Base-by-base conservation (phyloP, 2,329 filamentous ascomycete species). In the Pseudogymnoascus sp. region DNA sequence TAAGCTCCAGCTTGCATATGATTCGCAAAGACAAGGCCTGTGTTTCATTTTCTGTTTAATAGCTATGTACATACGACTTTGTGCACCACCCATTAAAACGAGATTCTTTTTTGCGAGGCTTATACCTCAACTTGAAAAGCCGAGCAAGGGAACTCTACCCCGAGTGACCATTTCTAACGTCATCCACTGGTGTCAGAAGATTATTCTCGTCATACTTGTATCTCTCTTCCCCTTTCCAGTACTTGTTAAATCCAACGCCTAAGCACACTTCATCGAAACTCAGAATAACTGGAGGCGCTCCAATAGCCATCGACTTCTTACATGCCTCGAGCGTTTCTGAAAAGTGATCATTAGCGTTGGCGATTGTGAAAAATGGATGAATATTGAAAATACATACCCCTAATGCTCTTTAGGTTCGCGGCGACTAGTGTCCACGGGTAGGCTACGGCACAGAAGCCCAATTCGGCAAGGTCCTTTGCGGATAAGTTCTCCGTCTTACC, bases 221-320 rank as follows among this genome's bases (percentile, higher is more conserved):
- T 50, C 62, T 66, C 37, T 69, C 67, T 53, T 68, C 67, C 10
- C 62, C 38, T 6, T 66, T 73, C 72, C 73, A 78, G 63, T 78
- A 78, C 31, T 77, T 74, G 53, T 75, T 75, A 62, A 80, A 80
- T 0, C 78, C 78, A 18, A 80, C 77, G 0, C 76, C 76, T 10
- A 77, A 74, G 38, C 76, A 79, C 0, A 80, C 77, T 56, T 81
- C 76, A 0, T 69, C 68, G 62, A 78, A 79, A 0, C 73, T 73
- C 28, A 80, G 65, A 44, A 80, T 76, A 66, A 73, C 75, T 1
- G 77, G 76, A 1, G 78, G 78, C 2, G 72, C 71, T 0, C 77
- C 78, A 5, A 73, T 70, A 0, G 71, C 73, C 67, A 80, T 71
- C n/a, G 73, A 76, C 21, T 69, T 70, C 68, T 80, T 80, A 35